Percentiles rank a stretch among this genome's conserved stretches.
phyloP scores from a whole-genome alignment of 192 early-diverging fungal species.

The Backusella tuberculispora region DNA sequence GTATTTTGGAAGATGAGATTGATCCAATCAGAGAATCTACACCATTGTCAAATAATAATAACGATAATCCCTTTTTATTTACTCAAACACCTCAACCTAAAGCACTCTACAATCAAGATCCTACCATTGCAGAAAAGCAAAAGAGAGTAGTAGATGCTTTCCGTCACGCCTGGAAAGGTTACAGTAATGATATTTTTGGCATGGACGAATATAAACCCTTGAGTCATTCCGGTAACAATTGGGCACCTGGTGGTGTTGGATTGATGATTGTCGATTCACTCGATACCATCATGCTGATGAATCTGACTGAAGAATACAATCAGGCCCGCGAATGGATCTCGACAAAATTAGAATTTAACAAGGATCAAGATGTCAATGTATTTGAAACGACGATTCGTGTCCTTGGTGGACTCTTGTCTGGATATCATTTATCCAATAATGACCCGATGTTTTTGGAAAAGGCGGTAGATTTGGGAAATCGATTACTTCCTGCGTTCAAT shows the following conservation, averaged over 20 bases:
- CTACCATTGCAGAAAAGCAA: constrained; percentile 56
- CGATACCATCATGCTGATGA: constrained; percentile 85
- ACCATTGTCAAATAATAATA: neutral
- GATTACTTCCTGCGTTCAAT: constrained; percentile 72
- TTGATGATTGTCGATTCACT: constrained; percentile 85
- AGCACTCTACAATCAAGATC: constrained; percentile 12
- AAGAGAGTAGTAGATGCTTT: constrained; percentile 68
- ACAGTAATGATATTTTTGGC: constrained; percentile 81
- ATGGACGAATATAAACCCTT: constrained; percentile 84
- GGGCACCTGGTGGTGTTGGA: constrained; percentile 72
- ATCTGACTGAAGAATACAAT: constrained; percentile 71
- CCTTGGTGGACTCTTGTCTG: constrained; percentile 81
- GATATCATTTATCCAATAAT: constrained; percentile 75
- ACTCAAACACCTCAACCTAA: constrained; percentile 24
- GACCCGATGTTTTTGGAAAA: constrained; percentile 68
- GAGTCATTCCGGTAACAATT: constrained; percentile 64
- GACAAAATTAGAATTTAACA: constrained; percentile 64
- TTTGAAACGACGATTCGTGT: constrained; percentile 91
- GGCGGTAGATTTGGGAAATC: constrained; percentile 76
- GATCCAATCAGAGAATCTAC: constrained; percentile 5
- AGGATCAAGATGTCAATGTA: constrained; percentile 68
- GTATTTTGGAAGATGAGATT: neutral
- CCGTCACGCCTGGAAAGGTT: constrained; percentile 80
- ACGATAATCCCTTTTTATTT: constrained; percentile 17
- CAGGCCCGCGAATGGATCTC: constrained; percentile 69